Base-by-base conservation (phyloP, 768 basidiomycete species). In the Filobasidium floriforme region DNA sequence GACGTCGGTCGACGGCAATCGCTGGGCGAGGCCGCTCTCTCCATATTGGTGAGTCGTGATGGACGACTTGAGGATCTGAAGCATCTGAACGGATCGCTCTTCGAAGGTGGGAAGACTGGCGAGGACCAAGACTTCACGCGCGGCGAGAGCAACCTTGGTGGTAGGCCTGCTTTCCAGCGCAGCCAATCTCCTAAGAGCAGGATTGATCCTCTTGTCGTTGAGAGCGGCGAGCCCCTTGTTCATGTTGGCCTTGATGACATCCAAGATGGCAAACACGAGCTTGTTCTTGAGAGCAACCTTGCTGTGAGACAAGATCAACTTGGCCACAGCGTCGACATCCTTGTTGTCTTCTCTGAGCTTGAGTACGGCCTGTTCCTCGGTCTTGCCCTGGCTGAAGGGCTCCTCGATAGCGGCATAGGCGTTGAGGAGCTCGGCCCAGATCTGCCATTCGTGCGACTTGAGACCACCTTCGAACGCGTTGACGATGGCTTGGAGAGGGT, bases 71-170 rank as follows among this genome's bases (percentile, higher is more conserved):
- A 99, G 84, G 62, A 99, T 88, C 29, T 87, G 83, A 81, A 96
- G 93, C 89, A 99, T 94, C 79, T 99, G 96, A 29, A 85, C 81
- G 49, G 87, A 82, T 66, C 96, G 88, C 78, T 98, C 96, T 74
- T 97, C 92, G 75, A 90, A 94, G 15, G 92, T 94, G 6, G 96
- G 96, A 85, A 99, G 89, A 77, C 94, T 91, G 57, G 90, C 90
- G 40, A 91, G 84, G 73, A 99, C 98, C 57, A 98, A 84, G 7
- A 96, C 96, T 81, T 99, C 96, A 55, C 96, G 89, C 49, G 96
- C 96, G 80, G 94, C 97, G 69, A 99, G 80, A 1, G 93, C 85
- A 41, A 98, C 93, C 63, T 87, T 83, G 37, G 86, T 89, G n/a
- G 93, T 94, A 7, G 91, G 91, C 88, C 92, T 89, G 59, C 90